Evolutionary conservation across 73 alveolate genomes (phyloP), one percentile per base, ranked within the genome.

Genomic region (Durusdinium trenchii): DNA sequence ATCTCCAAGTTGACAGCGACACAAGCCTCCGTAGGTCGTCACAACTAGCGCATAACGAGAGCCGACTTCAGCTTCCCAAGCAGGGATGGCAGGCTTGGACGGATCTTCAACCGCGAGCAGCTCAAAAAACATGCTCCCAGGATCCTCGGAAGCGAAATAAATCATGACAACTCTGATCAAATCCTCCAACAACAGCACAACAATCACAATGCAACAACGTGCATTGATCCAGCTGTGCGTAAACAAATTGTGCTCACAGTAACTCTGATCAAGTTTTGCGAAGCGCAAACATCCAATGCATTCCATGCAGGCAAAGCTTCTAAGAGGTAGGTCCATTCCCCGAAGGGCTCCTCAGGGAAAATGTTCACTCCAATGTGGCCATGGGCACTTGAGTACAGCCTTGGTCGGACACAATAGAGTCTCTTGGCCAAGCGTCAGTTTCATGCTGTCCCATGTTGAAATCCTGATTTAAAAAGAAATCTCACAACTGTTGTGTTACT

Each of bases 51-150:
- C 96, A 42, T 90, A 90, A 51, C 71, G 20, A 28, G 48, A 40
- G 52, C 96, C 96, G 54, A 90, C 96, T 30, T 45, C 54, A 46
- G 96, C 96, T 48, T 90, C 96, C 96, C 96, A 90, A 32, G 96
- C 96, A 0, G 96, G 96, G 86, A 90, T 90, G 42, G 79, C 69
- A 5, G 40, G 32, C 69, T 20, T 20, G 20, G 52, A 20, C n/a
- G 50, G n/a, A 78, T 54, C n/a, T 6, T 54, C 73, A 3, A 26
- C 10, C 36, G 96, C 86, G 30, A 40, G 69, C 47, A 90, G 73
- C 86, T 90, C 96, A 42, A 90, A 90, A 71, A 90, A 90, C 86
- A 67, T 67, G 96, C 96, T 90, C 75, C 96, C 96, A 36, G 96
- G 96, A 47, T 90, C 96, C 96, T 90, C 2, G 73, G 76, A 23